Base-by-base conservation (phyloP, 345 rosid species). In the Mercurialis annua region DNA sequence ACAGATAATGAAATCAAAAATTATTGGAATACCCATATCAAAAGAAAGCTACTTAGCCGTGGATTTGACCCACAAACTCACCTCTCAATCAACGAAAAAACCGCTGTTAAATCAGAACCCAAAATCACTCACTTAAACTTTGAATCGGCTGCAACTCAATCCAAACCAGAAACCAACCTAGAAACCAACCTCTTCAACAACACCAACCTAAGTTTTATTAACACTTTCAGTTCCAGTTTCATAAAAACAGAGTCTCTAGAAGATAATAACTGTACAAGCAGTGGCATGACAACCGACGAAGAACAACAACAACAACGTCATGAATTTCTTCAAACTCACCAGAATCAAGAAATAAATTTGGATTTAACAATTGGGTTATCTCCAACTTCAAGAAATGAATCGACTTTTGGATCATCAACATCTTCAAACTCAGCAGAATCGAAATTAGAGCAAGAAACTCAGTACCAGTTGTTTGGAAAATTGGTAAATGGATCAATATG, bases 11-110 rank as follows among this genome's bases (percentile, higher is more conserved):
- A 82, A 68, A 82, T 82, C 20, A 82, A 82, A 59, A 82, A 82
- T 71, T 82, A 82, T 74, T 82, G 86, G 86, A 82, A 82, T 66
- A 82, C 86, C 3, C 86, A 82, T 67, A 79, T 82, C 73, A 82
- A 82, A 58, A 57, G 86, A 6, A 82, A 79, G 65, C 81, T 82
- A 47, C 56, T 82, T 50, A 65, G 78, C 76, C 78, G 80, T 3
- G 83, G 86, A 5, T 69, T 82, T 51, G 80, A 82, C 65, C 86
- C 86, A 2, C 81, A 74, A 47, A 80, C 86, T 56, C 86, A 82
- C 81, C 90, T 82, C 33, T 72, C 80, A 15, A 72, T 87, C 59
- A 72, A 46, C 26, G 80, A 76, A 72, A 42, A 82, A 2, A 10
- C 70, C 50, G 14, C 54, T 48, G 30, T 75, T n/a, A 34, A 53